These are phyloP conservation scores for Aphelidium insulamus DNA, from an alignment of 371 early-diverging fungal genomes.

Conservation along the genomic window DNA sequence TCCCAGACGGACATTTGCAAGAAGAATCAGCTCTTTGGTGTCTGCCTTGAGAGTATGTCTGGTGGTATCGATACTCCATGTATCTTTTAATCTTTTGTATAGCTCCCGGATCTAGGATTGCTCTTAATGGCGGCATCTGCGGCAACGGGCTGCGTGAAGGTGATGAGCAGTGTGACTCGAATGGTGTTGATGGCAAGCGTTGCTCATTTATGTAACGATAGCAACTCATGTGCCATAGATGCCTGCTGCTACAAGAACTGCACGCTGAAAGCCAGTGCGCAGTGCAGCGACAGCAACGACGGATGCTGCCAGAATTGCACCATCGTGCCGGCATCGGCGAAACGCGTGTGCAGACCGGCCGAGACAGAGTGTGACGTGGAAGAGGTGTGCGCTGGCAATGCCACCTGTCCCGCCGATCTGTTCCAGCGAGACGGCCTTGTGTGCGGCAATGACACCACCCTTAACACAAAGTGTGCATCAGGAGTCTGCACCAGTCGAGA, in stretches of 20 bases:
- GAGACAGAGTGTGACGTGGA: constrained; percentile 58
- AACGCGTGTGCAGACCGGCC: constrained; percentile 54
- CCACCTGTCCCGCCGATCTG: constrained; percentile 47
- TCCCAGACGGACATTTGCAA: constrained; percentile 43
- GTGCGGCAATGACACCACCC: constrained; percentile 39
- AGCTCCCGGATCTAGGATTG: constrained; percentile 27
- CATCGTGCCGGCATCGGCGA: constrained; percentile 21
- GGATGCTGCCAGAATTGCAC: constrained; percentile 61
- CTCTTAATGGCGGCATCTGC: constrained; percentile 41
- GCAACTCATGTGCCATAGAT: constrained; percentile 36
- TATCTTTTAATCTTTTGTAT: too few relatives aligned
- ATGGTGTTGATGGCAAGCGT: too few relatives aligned
- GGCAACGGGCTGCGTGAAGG: constrained; percentile 82
- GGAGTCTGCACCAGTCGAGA: constrained; percentile 76
- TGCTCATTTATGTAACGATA: constrained; percentile 58
- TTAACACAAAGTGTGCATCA: constrained; percentile 65
- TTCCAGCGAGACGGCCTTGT: constrained; percentile 35
- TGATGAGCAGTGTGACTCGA: constrained; percentile 87
- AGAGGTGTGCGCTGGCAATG: constrained; percentile 58
- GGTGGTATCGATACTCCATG: too few relatives aligned
- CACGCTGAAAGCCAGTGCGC: constrained; percentile 47
- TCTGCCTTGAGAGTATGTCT: constrained; percentile 28
- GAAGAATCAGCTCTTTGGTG: constrained; percentile 17
- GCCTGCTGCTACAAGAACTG: constrained; percentile 69
- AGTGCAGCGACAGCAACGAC: constrained; percentile 63